Percentiles rank a stretch among this genome's conserved stretches.
phyloP scores from a whole-genome alignment of 257 asterid species.

The Knoxia roxburghii region DNA sequence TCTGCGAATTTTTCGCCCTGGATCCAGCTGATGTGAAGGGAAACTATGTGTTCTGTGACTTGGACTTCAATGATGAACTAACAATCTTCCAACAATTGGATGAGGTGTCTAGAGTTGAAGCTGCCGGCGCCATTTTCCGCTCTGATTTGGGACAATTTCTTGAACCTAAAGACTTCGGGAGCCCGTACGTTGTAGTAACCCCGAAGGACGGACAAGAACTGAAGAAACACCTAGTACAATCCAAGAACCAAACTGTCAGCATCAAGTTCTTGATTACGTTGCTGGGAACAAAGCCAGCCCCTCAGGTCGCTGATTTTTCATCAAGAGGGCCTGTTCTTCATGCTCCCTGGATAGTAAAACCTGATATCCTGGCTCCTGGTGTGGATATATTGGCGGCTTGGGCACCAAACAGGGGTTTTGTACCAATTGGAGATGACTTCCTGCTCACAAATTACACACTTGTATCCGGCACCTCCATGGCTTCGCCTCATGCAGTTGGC shows the following conservation, averaged over 20 bases:
- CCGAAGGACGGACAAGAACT: conserved; percentile 7
- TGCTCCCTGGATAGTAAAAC: conserved; percentile 17
- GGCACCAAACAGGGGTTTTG: conserved; percentile 11
- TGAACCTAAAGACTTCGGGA: background rate
- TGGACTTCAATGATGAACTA: conserved; percentile 8
- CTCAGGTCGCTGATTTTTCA: conserved; percentile 18
- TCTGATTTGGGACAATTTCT: conserved; percentile 11
- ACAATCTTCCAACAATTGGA: background rate
- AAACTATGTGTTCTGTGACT: conserved; percentile 12
- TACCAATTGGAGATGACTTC: conserved; percentile 9
- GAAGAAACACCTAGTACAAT: background rate
- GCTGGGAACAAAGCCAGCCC: conserved; percentile 18
- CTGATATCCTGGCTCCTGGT: conserved; percentile 19
- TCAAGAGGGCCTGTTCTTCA: conserved; percentile 16
- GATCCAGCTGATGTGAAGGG: conserved; percentile 11
- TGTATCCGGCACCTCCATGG: conserved; percentile 19
- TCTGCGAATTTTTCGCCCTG: conserved; percentile 2
- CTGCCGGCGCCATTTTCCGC: conserved; percentile 16
- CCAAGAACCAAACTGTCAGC: conserved; percentile 5
- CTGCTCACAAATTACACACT: conserved; percentile 3
- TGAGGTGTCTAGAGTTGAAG: conserved; percentile 5
- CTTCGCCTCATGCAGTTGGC: conserved; percentile 16
- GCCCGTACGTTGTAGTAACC: conserved; percentile 7
- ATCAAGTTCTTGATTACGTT: conserved; percentile 12
- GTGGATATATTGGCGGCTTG: conserved; percentile 13